Evolutionary conservation across 2,329 filamentous ascomycete species (phyloP), one percentile per base, ranked within the genome.

Genomic region (Claviceps monticola): DNA sequence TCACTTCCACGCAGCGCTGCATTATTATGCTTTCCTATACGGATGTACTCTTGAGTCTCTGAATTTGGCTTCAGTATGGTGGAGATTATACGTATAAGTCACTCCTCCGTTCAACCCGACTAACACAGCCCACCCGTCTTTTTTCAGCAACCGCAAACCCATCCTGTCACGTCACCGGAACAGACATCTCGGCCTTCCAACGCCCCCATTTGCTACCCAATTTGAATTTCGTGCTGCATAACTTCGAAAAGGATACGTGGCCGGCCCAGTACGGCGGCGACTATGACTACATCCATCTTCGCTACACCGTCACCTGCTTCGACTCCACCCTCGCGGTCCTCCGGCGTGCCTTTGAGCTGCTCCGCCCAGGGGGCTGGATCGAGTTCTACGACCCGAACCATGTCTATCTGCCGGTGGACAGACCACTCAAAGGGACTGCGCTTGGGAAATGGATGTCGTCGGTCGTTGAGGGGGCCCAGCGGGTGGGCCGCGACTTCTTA

Each of bases 201-300:
- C 73, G 51, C 2, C n/a, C 36, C 4, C 39, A 49, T 16, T 36
- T 41, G 1, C 44, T 51, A 5, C 71, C 74, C 21, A 80, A 80
- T 57, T 68, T 76, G 48, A 67, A 66, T 21, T 80, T 80, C 60
- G 64, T 78, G 49, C 67, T 80, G 38, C 75, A 80, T 56, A 77
- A 81, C 56, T 64, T 72, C 29, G 74, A 54, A 26, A 23, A 77
- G 55, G 70, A 75, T 52, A 66, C 71, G 1, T 82, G 78, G 78
- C 63, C 71, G 3, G 63, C 56, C 21, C 26, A 70, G 3, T 4
- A 16, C 9, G n/a, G 70, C 53, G 57, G 67, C 1, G 64, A 73
- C 49, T 80, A 79, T 60, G 76, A 80, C 62, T 76, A 72, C 57
- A 72, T 81, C 51, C 75, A 79, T 60, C 64, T 68, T 38, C 70